Percentiles rank a stretch among this genome's conserved stretches.
phyloP scores from a whole-genome alignment of 202 grass and related monocot species.

The Brachypodium distachyon region DNA sequence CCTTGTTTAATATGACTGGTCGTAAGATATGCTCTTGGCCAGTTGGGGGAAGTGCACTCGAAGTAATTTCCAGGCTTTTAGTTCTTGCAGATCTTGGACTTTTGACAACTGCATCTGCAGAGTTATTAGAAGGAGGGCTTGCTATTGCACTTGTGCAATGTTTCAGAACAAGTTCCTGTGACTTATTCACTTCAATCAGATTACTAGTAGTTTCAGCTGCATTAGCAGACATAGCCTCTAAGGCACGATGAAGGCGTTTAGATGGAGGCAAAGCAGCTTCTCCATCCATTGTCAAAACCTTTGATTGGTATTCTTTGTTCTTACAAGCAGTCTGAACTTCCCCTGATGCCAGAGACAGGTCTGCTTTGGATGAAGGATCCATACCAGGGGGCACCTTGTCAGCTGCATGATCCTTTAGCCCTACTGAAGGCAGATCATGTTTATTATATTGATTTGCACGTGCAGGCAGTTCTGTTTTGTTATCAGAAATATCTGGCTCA shows the following conservation, averaged over 20 bases:
- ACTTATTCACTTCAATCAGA: conserved; percentile 24
- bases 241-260: conserved; percentile 93
- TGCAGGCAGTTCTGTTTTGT: conserved; percentile 13
- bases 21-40: background rate
- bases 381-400: background rate
- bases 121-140: conserved; percentile 8
- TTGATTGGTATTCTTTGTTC: conserved; percentile 31
- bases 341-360: conserved; percentile 4
- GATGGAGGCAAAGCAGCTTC: conserved; percentile 98
- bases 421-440: background rate
- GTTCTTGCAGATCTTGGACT: conserved; percentile 8
- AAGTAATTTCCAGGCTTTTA: conserved; percentile 16
- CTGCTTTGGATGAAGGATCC: conserved; percentile 29
- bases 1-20: conserved; percentile 6
- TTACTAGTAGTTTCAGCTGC: conserved; percentile 44
- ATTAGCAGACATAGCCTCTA: conserved; percentile 98
- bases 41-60: conserved; percentile 2
- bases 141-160: background rate
- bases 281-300: conserved; percentile 43
- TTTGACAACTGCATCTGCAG: conserved; percentile 19
- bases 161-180: conserved; percentile 26
- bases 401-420: conserved; percentile 22
- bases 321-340: conserved; percentile 30
- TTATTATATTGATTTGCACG: conserved; percentile 28
- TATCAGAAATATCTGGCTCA: conserved; percentile 19